phyloP scores from a whole-genome alignment of 2,329 filamentous ascomycete species.

The Aspergillus thermomutatus region DNA sequence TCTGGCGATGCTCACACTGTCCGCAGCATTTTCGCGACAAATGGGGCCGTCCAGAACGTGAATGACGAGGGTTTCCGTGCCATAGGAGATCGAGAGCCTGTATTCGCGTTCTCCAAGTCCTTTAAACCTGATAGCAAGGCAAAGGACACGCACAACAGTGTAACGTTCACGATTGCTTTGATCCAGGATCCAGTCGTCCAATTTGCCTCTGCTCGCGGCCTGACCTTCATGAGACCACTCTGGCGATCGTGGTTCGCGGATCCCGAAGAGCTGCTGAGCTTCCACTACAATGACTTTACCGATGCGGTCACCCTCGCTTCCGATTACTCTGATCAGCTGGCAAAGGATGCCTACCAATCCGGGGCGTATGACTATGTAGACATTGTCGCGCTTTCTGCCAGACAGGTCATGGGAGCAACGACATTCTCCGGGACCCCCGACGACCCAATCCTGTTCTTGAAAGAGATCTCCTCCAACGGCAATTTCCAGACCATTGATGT shows the following conservation, averaged over 20 bases:
- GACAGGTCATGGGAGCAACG: conserved; percentile 76
- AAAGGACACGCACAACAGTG: conserved; percentile 47
- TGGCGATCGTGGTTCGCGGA: conserved; percentile 73
- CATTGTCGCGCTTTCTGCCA: conserved; percentile 72
- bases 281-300: conserved; percentile 72
- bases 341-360: conserved; percentile 67
- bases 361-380: conserved; percentile 73
- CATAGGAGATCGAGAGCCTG: conserved; percentile 74
- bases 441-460: conserved; percentile 71
- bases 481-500: conserved; percentile 85
- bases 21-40: conserved; percentile 66
- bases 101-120: conserved; percentile 73
- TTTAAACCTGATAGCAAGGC: conserved; percentile 51
- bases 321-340: conserved; percentile 72
- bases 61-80: conserved; percentile 65
- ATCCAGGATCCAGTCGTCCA: conserved; percentile 77
- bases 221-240: conserved; percentile 74
- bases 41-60: conserved; percentile 62
- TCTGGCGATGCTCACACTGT: conserved; percentile 65
- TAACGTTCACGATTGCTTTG: conserved; percentile 72
- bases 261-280: conserved; percentile 63
- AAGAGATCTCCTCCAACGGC: conserved; percentile 81
- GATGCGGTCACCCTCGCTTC: conserved; percentile 61
- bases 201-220: conserved; percentile 70
- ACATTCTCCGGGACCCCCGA: conserved; percentile 70